Conservation (phyloP, 208 protist genomes). For the Trypanosoma cruzi region DNA sequence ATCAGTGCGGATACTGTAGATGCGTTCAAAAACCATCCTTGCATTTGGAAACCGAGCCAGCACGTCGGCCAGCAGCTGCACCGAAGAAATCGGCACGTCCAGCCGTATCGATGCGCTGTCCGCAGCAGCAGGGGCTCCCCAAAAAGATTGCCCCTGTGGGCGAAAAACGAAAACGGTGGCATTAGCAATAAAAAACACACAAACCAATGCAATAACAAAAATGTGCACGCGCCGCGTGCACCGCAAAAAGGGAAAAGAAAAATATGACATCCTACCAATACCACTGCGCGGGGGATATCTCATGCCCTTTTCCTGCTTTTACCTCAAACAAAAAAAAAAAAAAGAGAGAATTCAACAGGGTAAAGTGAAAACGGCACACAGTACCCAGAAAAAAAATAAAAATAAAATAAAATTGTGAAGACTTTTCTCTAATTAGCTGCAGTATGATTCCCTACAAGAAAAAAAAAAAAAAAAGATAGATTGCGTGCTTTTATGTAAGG, state of each 20-base stretch:
- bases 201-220: background rate
- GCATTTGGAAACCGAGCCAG: background rate
- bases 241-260: background rate
- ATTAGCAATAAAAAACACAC: background rate
- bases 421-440: background rate
- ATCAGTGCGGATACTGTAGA: slow-evolving; percentile 26
- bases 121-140: background rate
- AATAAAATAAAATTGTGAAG: background rate
- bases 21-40: background rate
- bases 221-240: background rate
- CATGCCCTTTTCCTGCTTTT: too few species aligned
- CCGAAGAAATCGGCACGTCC: background rate
- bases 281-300: too few species aligned
- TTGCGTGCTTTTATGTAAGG: too few species aligned
- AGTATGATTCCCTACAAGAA: background rate
- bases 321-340: slow-evolving; percentile 1
- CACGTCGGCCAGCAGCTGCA: background rate
- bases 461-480: slow-evolving; percentile 14
- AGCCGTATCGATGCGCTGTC: background rate
- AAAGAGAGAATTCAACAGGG: background rate
- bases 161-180: background rate
- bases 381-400: background rate
- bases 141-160: background rate
- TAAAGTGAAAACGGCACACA: background rate
- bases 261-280: too few species aligned